phyloP scores from a whole-genome alignment of 805 yeast genomes.

The Ogataea sp. region DNA sequence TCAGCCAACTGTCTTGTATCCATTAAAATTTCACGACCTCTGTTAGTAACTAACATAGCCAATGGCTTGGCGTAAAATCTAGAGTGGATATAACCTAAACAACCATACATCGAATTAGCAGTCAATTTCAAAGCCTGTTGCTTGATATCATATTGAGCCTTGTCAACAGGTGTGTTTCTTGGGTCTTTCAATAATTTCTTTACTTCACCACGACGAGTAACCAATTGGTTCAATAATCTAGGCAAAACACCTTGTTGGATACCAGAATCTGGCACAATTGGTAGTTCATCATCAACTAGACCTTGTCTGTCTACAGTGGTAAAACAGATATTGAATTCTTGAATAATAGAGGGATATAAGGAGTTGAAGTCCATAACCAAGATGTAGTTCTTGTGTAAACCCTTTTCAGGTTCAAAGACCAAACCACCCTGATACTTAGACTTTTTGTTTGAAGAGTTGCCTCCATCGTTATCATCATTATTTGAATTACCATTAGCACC shows the following conservation, averaged over 20 bases:
- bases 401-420: conserved; percentile 95
- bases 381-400: conserved; percentile 80
- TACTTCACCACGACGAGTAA: conserved; percentile 87
- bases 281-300: conserved; percentile 48
- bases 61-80: conserved; percentile 93
- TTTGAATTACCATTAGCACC: conserved; percentile 16
- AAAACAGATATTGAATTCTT: conserved; percentile 94
- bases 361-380: conserved; percentile 98
- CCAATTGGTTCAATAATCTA: conserved; percentile 70
- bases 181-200: conserved; percentile 78
- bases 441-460: conserved; percentile 43
- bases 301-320: conserved; percentile 77
- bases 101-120: conserved; percentile 99
- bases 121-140: conserved; percentile 95
- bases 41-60: conserved; percentile 90
- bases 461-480: conserved; percentile 32
- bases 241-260: conserved; percentile 79
- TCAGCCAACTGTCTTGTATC: conserved; percentile 93
- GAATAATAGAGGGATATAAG: conserved; percentile 93
- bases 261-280: conserved; percentile 55
- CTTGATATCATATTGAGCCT: conserved; percentile 84
- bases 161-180: conserved; percentile 51
- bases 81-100: conserved; percentile 86
- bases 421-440: conserved; percentile 87
- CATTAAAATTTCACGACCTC: conserved; percentile 92